Conservation (phyloP, 345 rosid genomes). For the Anastatica hierochuntica region DNA sequence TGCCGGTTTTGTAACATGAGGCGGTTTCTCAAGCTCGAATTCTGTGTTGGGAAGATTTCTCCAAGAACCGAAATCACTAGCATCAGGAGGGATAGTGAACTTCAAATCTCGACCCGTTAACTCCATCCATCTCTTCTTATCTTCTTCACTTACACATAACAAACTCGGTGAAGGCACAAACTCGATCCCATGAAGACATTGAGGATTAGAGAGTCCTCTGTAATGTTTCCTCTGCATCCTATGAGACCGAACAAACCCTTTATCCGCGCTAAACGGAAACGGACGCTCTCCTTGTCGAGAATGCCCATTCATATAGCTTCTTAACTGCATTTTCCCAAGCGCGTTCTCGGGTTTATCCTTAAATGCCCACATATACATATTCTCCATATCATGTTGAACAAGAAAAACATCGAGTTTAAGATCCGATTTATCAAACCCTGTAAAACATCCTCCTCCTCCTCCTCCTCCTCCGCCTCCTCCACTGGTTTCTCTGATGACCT, state of each 20-base stretch:
- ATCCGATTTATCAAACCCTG: constrained; percentile 83
- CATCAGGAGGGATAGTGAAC: constrained; percentile 69
- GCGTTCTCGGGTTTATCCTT: constrained; percentile 98
- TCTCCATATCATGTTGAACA: constrained; percentile 99
- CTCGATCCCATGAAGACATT: constrained; percentile 94
- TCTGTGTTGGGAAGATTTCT: constrained; percentile 86
- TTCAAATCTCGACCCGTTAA: constrained; percentile 84
- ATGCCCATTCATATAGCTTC: constrained; percentile 98
- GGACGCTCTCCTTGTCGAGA: constrained; percentile 94
- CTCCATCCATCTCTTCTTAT: constrained; percentile 80
- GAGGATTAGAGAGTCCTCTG: constrained; percentile 94
- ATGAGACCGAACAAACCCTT: constrained; percentile 93
- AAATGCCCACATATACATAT: constrained; percentile 99
- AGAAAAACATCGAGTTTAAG: constrained; percentile 75
- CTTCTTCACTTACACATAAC: constrained; percentile 66
- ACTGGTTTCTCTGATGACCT: constrained; percentile 52
- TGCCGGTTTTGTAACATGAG: constrained; percentile 40
- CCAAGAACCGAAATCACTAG: constrained; percentile 92
- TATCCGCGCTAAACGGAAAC: constrained; percentile 79
- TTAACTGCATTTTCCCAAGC: constrained; percentile 92
- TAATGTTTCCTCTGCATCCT: constrained; percentile 98
- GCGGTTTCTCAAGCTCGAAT: constrained; percentile 70
- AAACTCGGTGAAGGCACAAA: constrained; percentile 74
- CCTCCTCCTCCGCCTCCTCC: constrained; percentile 24
- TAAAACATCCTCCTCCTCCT: constrained; percentile 19